phyloP scores from a whole-genome alignment of 1,139 yeast species.

The Kurtzmaniella natalensis region DNA sequence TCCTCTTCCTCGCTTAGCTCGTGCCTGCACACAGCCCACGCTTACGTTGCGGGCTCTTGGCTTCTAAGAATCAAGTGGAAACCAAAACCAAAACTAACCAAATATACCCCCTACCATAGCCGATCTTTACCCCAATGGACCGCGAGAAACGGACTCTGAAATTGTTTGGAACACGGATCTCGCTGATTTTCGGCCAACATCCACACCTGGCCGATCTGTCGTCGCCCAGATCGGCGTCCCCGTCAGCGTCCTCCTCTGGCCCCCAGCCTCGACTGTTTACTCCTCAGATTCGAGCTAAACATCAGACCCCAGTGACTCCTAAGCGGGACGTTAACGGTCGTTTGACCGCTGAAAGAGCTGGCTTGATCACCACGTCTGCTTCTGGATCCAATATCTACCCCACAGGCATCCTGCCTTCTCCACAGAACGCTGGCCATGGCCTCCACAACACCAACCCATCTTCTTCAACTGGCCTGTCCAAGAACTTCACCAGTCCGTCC shows the following conservation, averaged over 20 bases:
- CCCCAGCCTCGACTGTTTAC: no score
- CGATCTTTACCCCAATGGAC: no score
- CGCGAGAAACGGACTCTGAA: slow-evolving; percentile 14
- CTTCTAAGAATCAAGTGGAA: background rate
- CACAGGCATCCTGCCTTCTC: slow-evolving; percentile 1
- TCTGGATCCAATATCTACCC: no score
- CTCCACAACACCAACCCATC: no score
- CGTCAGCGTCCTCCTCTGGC: no score
- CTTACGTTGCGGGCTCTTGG: no score
- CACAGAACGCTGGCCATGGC: no score
- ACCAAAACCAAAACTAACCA: background rate
- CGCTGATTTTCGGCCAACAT: slow-evolving; percentile 21
- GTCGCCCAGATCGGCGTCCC: background rate
- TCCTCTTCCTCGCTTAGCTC: no score
- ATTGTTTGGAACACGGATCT: slow-evolving; percentile 23
- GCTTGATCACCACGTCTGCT: background rate
- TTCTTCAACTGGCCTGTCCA: background rate
- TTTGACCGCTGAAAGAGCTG: background rate
- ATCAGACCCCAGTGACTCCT: slow-evolving; percentile 1
- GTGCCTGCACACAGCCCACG: no score
- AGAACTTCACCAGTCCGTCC: background rate
- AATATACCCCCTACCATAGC: background rate
- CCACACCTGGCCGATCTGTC: background rate
- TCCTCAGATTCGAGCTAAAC: no score
- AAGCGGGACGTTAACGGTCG: background rate